Evolutionary conservation across 2,329 filamentous ascomycete species (phyloP), one percentile per base, ranked within the genome.

Genomic region (Monosporascus sp.): DNA sequence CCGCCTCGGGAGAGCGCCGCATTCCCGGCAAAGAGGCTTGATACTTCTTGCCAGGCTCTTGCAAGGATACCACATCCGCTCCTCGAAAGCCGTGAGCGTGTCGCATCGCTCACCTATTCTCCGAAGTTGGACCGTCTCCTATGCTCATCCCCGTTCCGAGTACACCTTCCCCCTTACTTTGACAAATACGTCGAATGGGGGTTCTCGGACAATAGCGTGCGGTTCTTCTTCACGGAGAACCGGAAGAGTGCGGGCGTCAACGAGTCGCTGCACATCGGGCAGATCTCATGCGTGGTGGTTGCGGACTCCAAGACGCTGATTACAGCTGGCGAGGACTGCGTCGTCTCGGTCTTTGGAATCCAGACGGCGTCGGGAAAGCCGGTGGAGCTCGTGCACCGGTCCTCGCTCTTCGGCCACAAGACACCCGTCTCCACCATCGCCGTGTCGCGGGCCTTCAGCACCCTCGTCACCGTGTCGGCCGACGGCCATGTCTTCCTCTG

Each of bases 101-200:
- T 99, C 0, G 80, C 88, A 0, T 90, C 88, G 1, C 75, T 99
- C 31, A 82, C 86, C 1, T 92, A 90, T 65, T 87, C 89, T 0
- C 74, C 85, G 8, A 94, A 90, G 62, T 79, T 90, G 8, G 92
- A 97, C 64, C 85, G 89, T 15, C 75, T 97, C 5, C 77, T 97
- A 3, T 95, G 88, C 63, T 87, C 90, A 3, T 88, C 89, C 17
- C 85, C 91, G 0, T 90, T 96, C 70, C 82, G 90, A 20, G 78
- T 97, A 42, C 94, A 97, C 63, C 84, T 97, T 14, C 88, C 92
- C 0, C 92, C 93, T 0, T 74, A 76, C 48, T 96, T 90, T 65
- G 92, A 97, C 70, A 91, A 91, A 62, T 96, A 90, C 64, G 81
- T 97, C 60, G 91, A 97, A 72, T 97, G 93, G 93, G 93, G 93